Base-by-base conservation (phyloP, 1,139 yeast species). In the Saccharomycopsis phalli region DNA sequence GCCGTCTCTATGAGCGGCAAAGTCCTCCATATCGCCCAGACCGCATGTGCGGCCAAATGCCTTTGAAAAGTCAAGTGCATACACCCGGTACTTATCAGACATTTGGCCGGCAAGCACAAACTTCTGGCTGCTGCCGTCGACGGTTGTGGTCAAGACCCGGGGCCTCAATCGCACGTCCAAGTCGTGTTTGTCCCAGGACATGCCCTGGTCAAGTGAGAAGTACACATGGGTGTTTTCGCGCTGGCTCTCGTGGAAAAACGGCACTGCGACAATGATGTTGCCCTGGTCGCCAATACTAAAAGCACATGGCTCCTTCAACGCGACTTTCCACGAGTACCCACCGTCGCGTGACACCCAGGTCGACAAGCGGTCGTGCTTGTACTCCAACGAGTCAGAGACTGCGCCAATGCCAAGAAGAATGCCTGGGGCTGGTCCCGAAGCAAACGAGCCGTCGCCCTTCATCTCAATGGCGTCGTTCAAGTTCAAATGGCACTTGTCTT, bases 221-320 rank as follows among this genome's bases (percentile, higher is more conserved):
- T 63, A 82, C 51, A 66, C 84, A 44, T 63, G 65, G 32, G 74
- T 55, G n/a, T 55, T 60, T 4, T 61, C 49, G 4, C 54, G 49
- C 8, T 43, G 46, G 38, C 53, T 57, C 7, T 58, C 47, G 6
- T 60, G 52, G 13, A 46, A 50, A 37, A 59, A 66, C 14, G 77
- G 77, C 4, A 75, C 63, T 2, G 87, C 84, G 2, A 82, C 62
- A 33, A 84, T 69, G 4, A 84, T 57, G 55, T 84, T 84, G 37
- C 95, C 96, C 45, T 74, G 73, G 57, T 86, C 94, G 41, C 93
- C 95, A 60, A 77, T 80, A 0, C 80, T 66, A 49, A 72, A 77
- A 4, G 67, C 53, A 34, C 75, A 65, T 1, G 87, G 76, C 31
- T 65, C 70, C 31, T 74, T 73, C 20, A 76, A 53, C 0, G 76